phyloP scores from a whole-genome alignment of 768 basidiomycete genomes.

The Boletus sp. region DNA sequence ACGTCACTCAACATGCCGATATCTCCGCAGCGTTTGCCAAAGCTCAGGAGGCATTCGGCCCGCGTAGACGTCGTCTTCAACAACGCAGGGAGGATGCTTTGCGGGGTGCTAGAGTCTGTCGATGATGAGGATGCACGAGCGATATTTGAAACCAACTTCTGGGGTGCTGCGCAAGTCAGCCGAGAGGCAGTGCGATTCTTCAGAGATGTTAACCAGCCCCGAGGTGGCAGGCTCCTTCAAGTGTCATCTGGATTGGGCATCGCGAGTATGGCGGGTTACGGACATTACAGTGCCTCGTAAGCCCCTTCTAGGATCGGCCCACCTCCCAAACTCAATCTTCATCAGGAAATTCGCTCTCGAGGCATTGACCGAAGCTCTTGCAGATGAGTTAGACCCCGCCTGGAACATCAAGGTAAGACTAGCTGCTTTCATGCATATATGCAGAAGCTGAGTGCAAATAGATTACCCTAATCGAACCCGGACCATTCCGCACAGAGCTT shows the following conservation, averaged over 20 bases:
- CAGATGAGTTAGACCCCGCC: constrained; percentile 2
- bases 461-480: constrained; percentile 23
- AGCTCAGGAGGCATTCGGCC: constrained; percentile 31
- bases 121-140: constrained; percentile 29
- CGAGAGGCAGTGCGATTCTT: constrained; percentile 33
- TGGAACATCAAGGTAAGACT: constrained; percentile 23
- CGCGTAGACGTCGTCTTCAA: constrained; percentile 38
- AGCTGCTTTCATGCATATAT: fast-evolving
- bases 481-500: constrained; percentile 13
- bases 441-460: background rate
- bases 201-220: constrained; percentile 36
- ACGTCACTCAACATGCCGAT: constrained; percentile 29
- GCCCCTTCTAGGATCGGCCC: background rate
- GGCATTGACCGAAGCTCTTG: constrained; percentile 24
- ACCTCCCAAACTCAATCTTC: background rate
- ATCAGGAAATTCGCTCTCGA: constrained; percentile 23
- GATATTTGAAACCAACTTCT: constrained; percentile 39
- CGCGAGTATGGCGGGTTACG: background rate
- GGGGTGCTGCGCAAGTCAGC: constrained; percentile 31
- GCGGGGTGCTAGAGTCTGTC: constrained; percentile 35
- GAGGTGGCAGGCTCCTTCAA: constrained; percentile 36
- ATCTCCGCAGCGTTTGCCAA: constrained; percentile 14
- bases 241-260: constrained; percentile 29
- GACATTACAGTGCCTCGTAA: constrained; percentile 29
- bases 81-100: constrained; percentile 32